A percentile compares a stretch with the other conserved stretches of the same genome.
These are phyloP conservation scores for Lomentospora prolificans DNA, from an alignment of 2,329 filamentous ascomycete species.

Conservation along the genomic window DNA sequence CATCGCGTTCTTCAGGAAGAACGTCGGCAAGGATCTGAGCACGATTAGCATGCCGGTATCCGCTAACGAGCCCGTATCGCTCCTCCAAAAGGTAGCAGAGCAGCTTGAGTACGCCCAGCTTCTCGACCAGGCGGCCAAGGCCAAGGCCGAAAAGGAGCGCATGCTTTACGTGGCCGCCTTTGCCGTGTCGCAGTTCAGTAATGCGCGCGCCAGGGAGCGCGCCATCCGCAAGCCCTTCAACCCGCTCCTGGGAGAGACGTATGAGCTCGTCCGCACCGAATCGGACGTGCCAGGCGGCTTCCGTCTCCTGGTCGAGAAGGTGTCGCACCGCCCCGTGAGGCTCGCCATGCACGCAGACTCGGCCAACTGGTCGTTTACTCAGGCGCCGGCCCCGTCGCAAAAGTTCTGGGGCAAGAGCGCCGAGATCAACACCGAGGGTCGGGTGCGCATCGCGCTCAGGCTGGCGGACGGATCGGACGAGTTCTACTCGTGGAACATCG, in stretches of 20 bases:
- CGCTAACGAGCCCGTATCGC: slow-evolving; percentile 82
- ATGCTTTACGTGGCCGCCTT: slow-evolving; percentile 83
- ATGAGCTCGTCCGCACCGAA: slow-evolving; percentile 80
- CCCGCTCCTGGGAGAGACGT: slow-evolving; percentile 92
- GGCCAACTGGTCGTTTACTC: slow-evolving; percentile 73
- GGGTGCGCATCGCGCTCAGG: slow-evolving; percentile 65
- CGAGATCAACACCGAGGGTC: slow-evolving; percentile 87
- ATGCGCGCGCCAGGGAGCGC: slow-evolving; percentile 74
- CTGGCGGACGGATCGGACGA: slow-evolving; percentile 60
- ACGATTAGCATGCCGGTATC: slow-evolving; percentile 97
- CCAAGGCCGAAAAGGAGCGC: slow-evolving; percentile 53
- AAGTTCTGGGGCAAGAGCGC: slow-evolving; percentile 99
- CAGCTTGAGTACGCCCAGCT: slow-evolving; percentile 84
- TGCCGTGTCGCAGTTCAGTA: slow-evolving; percentile 78
- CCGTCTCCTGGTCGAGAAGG: slow-evolving; percentile 89
- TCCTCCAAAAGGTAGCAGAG: slow-evolving; percentile 82
- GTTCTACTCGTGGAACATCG: slow-evolving; percentile 77
- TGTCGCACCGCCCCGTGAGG: slow-evolving; percentile 83
- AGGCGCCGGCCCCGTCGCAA: slow-evolving; percentile 79
- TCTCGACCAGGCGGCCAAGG: slow-evolving; percentile 63
- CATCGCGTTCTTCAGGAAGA: slow-evolving; percentile 90
- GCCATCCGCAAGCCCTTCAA: slow-evolving; percentile 96
- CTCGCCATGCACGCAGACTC: slow-evolving; percentile 91
- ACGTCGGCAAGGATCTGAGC: slow-evolving; percentile 93
- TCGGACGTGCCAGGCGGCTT: slow-evolving; percentile 63